These are phyloP conservation scores for Colletotrichum viniferum DNA, from an alignment of 2,329 filamentous ascomycete genomes.

Conservation along the genomic window DNA sequence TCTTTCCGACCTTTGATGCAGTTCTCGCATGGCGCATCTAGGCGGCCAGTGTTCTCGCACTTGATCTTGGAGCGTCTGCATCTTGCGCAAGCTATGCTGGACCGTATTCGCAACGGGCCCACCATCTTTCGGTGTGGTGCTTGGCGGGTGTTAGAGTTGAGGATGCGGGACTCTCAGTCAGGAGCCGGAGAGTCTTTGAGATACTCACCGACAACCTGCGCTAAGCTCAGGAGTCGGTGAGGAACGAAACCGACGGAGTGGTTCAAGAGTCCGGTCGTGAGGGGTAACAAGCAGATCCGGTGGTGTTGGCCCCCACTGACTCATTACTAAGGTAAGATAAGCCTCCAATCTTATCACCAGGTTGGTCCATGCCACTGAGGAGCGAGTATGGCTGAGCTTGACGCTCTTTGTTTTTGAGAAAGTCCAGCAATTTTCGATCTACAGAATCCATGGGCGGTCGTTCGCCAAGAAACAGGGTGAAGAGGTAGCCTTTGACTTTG, in stretches of 20 bases:
- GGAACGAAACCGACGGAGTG: not conserved
- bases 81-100: constrained; percentile 77
- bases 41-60: constrained; percentile 74
- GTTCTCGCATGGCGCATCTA: constrained; percentile 64
- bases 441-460: not conserved
- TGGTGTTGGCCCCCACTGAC: not conserved
- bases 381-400: not conserved
- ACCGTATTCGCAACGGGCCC: constrained; percentile 63
- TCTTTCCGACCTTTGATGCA: constrained; percentile 74
- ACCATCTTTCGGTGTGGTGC: constrained; percentile 22
- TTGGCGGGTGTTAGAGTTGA: not conserved
- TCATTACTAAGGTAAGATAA: not conserved
- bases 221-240: not conserved
- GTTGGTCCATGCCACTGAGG: not conserved
- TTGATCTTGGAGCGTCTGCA: constrained; percentile 85
- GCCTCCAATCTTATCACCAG: not conserved
- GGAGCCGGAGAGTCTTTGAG: not conserved
- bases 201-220: not conserved
- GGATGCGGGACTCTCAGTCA: not conserved
- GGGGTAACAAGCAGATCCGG: not conserved
- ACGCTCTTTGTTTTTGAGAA: not conserved
- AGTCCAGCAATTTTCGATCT: not conserved
- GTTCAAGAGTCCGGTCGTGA: not conserved
- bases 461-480: not conserved
- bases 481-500: not conserved